Base-by-base conservation (phyloP, 169 alveolate species). In the Miamiensis avidus region DNA sequence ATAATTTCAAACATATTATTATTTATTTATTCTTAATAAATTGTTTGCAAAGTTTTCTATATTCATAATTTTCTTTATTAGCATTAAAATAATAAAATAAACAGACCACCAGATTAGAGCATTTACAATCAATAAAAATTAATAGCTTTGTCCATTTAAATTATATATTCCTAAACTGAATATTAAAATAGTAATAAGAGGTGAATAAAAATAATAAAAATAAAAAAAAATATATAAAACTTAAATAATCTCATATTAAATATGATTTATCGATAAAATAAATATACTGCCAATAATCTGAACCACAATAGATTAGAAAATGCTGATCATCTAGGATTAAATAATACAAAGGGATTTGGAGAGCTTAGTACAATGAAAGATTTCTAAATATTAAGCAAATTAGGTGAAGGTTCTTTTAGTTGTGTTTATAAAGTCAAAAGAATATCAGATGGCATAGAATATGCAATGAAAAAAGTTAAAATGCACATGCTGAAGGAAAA, bases 341-440 rank as follows among this genome's bases (percentile, higher is more conserved):
- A 49, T 49, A 11, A 49, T 49, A 65, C 29, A 76, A 85, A 32
- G 15, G 69, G 75, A 73, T n/a, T n/a, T n/a, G n/a, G n/a, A n/a
- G n/a, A n/a, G n/a, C n/a, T n/a, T n/a, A 73, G 65, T 30, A 29
- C 86, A 49, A 30, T 87, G 27, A 34, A 81, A 49, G 84, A 82
- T 31, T 89, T 89, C 73, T 84, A 85, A 74, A 78, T 86, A 26
- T 69, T 89, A 26, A 29, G 72, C 26, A 82, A 88, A 65, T 31
- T 91, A 87, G 98, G 98, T n/a, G 95, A 94, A 85, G 98, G 98
- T 34, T 89, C 98, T 16, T 95, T 91, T 76, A 91, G 96, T 30
- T 81, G 86, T 28, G 98, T 95, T 1, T 91, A 83, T 73, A 78
- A 89, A 83, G 97, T 94, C 6, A 91, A 89, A 65, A 85, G 98